These are phyloP conservation scores for Ostreobium quekettii DNA, from an alignment of 139 green algal genomes.

Conservation along the genomic window DNA sequence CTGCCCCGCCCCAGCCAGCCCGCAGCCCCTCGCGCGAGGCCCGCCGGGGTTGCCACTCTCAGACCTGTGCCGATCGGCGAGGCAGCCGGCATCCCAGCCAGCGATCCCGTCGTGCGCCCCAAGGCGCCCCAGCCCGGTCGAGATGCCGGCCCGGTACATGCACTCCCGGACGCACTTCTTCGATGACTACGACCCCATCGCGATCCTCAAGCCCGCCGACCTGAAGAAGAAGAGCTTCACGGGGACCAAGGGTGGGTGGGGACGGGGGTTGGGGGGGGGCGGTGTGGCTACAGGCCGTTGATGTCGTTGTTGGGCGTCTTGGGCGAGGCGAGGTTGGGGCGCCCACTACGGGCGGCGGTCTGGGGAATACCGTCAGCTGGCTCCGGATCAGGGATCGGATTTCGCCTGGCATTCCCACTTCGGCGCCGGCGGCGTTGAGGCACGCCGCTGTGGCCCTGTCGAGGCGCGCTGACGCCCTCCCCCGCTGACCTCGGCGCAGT, in stretches of 20 bases:
- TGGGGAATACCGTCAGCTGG: background rate
- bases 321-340: background rate
- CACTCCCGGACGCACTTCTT: slow-evolving; percentile 42
- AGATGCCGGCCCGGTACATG: background rate
- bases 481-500: slow-evolving; percentile 24
- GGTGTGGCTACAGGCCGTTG: background rate
- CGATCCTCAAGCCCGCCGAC: slow-evolving; percentile 37
- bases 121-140: too few species aligned
- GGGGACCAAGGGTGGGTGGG: slow-evolving; percentile 37
- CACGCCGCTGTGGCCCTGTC: too few species aligned
- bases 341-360: background rate
- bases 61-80: too few species aligned
- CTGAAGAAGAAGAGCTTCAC: slow-evolving; percentile 25
- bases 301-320: slow-evolving; percentile 10
- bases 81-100: too few species aligned
- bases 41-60: too few species aligned
- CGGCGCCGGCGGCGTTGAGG: background rate
- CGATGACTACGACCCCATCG: slow-evolving; percentile 31
- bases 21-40: too few species aligned
- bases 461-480: background rate
- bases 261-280: slow-evolving; percentile 8
- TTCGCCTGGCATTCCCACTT: background rate
- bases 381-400: background rate
- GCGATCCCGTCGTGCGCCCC: too few species aligned
- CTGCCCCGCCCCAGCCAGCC: too few species aligned